Evolutionary conservation across 352 stramenopile genomes (phyloP).

Genomic region (Stramenopiles sp.): DNA sequence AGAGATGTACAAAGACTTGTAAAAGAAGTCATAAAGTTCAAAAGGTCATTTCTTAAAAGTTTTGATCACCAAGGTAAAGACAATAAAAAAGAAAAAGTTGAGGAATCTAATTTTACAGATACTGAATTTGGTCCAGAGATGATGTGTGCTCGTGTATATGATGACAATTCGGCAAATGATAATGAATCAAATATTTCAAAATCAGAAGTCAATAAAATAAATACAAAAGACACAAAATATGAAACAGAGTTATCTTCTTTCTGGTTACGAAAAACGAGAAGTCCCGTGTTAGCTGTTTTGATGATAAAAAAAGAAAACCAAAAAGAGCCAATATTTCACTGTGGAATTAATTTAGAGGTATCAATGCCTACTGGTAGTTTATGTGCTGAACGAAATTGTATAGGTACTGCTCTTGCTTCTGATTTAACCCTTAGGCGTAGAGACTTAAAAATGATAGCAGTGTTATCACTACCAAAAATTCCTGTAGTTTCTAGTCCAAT

Average conservation of each 20-base stretch:
- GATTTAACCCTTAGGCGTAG: slow-evolving; percentile 54
- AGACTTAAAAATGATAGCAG: slow-evolving; percentile 67
- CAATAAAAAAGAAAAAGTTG: too few relatives aligned
- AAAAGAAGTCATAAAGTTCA: too few relatives aligned
- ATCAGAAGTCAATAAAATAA: too few relatives aligned
- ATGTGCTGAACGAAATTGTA: slow-evolving; percentile 84
- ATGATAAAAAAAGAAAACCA: slow-evolving; percentile 42
- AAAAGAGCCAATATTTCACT: slow-evolving; percentile 21
- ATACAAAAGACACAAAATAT: too few relatives aligned
- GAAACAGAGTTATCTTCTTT: slow-evolving; percentile 33
- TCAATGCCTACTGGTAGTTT: slow-evolving; percentile 39
- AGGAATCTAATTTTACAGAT: too few relatives aligned
- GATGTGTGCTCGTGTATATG: too few relatives aligned
- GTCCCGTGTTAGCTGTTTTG: slow-evolving; percentile 81
- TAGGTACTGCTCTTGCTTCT: slow-evolving; percentile 67
- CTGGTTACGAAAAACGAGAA: slow-evolving; percentile 87
- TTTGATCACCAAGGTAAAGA: too few relatives aligned
- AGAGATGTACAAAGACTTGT: too few relatives aligned
- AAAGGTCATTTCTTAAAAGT: too few relatives aligned
- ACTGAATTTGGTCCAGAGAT: too few relatives aligned
- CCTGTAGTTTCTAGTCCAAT: neutral
- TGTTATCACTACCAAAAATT: slow-evolving; percentile 33
- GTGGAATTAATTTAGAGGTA: slow-evolving; percentile 89
- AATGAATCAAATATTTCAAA: too few relatives aligned
- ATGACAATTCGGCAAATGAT: too few relatives aligned